These are phyloP conservation scores for Tuber brumale DNA, from an alignment of 495 filamentous ascomycete genomes.

Conservation along the genomic window DNA sequence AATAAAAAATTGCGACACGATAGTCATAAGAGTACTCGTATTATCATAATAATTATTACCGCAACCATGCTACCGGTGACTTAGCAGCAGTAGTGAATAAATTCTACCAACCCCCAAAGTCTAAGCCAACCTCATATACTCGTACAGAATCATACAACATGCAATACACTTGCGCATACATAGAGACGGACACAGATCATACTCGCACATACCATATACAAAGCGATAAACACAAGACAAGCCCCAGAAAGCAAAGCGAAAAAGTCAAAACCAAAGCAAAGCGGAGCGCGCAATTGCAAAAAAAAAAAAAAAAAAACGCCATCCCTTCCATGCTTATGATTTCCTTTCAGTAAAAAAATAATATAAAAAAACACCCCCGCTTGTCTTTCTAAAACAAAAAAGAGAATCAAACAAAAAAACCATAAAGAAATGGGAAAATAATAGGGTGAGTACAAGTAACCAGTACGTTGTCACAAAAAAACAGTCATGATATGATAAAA, in stretches of 20 bases:
- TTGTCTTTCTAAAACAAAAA: constrained; percentile 36
- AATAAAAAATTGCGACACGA: too few relatives aligned
- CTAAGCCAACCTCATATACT: background rate
- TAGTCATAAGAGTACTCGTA: background rate
- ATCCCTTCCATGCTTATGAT: constrained; percentile 33
- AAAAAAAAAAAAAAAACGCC: constrained; percentile 11
- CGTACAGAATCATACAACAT: background rate
- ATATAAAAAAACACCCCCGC: constrained; percentile 23
- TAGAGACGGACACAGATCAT: background rate
- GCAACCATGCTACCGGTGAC: background rate
- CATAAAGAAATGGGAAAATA: constrained; percentile 8
- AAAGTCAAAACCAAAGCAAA: constrained; percentile 9
- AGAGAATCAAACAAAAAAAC: constrained; percentile 14
- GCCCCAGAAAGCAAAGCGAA: constrained; percentile 6
- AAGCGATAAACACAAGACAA: background rate
- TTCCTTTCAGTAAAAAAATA: constrained; percentile 19
- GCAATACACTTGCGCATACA: background rate
- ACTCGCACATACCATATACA: background rate
- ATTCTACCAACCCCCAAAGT: background rate
- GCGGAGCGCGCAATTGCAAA: constrained; percentile 13
- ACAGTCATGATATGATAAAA: constrained; percentile 26
- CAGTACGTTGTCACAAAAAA: constrained; percentile 29
- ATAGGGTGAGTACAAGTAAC: constrained; percentile 22
- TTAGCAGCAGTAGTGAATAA: background rate
- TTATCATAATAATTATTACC: background rate